phyloP scores from a whole-genome alignment of 768 basidiomycete genomes.

The Lactarius akahatsu region DNA sequence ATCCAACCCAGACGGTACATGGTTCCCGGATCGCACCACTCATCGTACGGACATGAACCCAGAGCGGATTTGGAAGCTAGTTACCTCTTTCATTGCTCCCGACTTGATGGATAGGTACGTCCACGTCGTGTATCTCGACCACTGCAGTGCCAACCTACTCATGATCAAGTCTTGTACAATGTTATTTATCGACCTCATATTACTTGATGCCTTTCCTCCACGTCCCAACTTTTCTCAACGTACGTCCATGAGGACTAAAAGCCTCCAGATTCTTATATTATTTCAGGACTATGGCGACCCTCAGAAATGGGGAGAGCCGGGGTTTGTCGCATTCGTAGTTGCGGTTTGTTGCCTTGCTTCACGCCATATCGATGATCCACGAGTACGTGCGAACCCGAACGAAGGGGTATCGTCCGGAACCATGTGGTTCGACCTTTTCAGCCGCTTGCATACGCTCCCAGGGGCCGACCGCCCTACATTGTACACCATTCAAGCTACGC shows the following conservation, averaged over 20 bases:
- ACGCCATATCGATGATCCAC: slow-evolving; percentile 88
- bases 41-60: slow-evolving; percentile 79
- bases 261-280: slow-evolving; percentile 17
- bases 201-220: slow-evolving; percentile 92
- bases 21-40: slow-evolving; percentile 83
- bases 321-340: slow-evolving; percentile 93
- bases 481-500: slow-evolving; percentile 88
- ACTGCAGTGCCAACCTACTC: slow-evolving; percentile 20
- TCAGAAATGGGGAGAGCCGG: slow-evolving; percentile 93
- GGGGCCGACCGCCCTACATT: slow-evolving; percentile 86
- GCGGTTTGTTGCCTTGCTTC: slow-evolving; percentile 89
- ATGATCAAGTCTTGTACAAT: slow-evolving; percentile 64
- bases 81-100: slow-evolving; percentile 82
- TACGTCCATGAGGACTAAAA: slow-evolving; percentile 38
- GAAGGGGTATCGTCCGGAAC: slow-evolving; percentile 89
- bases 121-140: slow-evolving; percentile 18
- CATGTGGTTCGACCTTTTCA: slow-evolving; percentile 89
- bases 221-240: slow-evolving; percentile 82
- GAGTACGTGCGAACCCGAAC: slow-evolving; percentile 76
- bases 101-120: slow-evolving; percentile 91
- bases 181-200: slow-evolving; percentile 89
- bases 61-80: slow-evolving; percentile 81
- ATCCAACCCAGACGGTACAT: slow-evolving; percentile 40
- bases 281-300: slow-evolving; percentile 88
- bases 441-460: slow-evolving; percentile 81